Evolutionary conservation across 805 yeast genomes (phyloP).

Genomic region (Candida argentea): DNA sequence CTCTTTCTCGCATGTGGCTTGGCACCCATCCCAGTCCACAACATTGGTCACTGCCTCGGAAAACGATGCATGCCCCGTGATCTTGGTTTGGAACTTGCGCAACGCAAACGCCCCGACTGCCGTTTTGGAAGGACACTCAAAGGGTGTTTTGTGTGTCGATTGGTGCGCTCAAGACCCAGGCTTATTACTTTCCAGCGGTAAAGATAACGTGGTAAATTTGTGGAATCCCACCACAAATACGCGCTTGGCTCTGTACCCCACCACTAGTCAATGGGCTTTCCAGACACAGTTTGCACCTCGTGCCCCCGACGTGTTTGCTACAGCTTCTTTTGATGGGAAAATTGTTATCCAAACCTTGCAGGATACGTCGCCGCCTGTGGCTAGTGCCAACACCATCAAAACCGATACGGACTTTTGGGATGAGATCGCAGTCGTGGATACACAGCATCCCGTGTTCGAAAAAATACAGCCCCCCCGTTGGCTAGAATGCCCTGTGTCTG

Average conservation of each 20-base stretch:
- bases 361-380: slow-evolving; percentile 59
- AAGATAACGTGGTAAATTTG: slow-evolving; percentile 75
- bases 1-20: slow-evolving; percentile 70
- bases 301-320: slow-evolving; percentile 83
- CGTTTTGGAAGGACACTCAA: slow-evolving; percentile 67
- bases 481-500: slow-evolving; percentile 68
- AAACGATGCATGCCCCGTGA: slow-evolving; percentile 67
- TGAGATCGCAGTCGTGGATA: slow-evolving; percentile 54
- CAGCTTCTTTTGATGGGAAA: slow-evolving; percentile 81
- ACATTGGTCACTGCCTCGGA: slow-evolving; percentile 82
- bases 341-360: slow-evolving; percentile 77
- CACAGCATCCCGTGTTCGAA: slow-evolving; percentile 63
- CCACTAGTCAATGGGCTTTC: slow-evolving; percentile 90
- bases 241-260: slow-evolving; percentile 78
- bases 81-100: slow-evolving; percentile 89
- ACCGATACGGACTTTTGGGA: slow-evolving; percentile 83
- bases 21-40: slow-evolving; percentile 92
- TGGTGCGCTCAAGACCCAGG: slow-evolving; percentile 85
- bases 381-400: slow-evolving; percentile 30
- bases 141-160: slow-evolving; percentile 83
- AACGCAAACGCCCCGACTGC: slow-evolving; percentile 86
- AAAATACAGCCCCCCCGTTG: slow-evolving; percentile 81
- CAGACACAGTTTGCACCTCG: slow-evolving; percentile 79
- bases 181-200: slow-evolving; percentile 80
- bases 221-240: slow-evolving; percentile 83